Evolutionary conservation across 179 eudicot genomes (phyloP), one percentile per base, ranked within the genome.

Genomic region (Silene noctiflora): DNA sequence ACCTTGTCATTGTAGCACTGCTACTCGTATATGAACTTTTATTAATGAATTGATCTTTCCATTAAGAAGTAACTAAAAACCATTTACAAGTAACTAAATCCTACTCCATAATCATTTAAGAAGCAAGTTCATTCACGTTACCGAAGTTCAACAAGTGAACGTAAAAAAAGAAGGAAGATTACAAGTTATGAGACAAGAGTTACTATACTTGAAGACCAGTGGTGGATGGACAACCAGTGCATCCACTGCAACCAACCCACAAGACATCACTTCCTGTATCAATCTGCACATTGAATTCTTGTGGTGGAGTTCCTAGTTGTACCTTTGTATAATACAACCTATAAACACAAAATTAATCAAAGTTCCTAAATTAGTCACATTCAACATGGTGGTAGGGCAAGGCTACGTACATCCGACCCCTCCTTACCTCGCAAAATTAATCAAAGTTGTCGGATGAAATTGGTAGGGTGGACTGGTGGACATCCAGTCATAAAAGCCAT

Each of bases 231-330:
- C 98, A 94, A 78, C 98, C 98, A 31, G 79, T 72, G 84, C 98
- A 94, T 4, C 88, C 78, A 66, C 68, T 71, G 87, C 98, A 94
- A 76, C 96, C 84, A 75, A 94, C 85, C 98, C 98, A 94, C 82
- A 94, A 83, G 20, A 89, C 94, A 86, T 94, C 96, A 87, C 98
- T 94, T 80, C 98, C 97, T 0, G 98, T 92, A 86, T 94, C 98
- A 76, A 94, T 92, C 79, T 92, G 97, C 33, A 92, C 98, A 80
- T 85, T 87, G 84, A 86, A 94, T 68, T 89, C 91, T 77, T 87
- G 89, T 65, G 97, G 84, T 5, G 98, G 97, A 69, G 86, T 75
- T 27, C 98, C 98, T 80, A 94, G 59, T 84, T 87, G 82, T 69
- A 94, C 91, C 77, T 84, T 82, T 72, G 98, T 92, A 76, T 81